Evolutionary conservation across 768 basidiomycete species (phyloP).

Genomic region (Psilocybe cubensis): DNA sequence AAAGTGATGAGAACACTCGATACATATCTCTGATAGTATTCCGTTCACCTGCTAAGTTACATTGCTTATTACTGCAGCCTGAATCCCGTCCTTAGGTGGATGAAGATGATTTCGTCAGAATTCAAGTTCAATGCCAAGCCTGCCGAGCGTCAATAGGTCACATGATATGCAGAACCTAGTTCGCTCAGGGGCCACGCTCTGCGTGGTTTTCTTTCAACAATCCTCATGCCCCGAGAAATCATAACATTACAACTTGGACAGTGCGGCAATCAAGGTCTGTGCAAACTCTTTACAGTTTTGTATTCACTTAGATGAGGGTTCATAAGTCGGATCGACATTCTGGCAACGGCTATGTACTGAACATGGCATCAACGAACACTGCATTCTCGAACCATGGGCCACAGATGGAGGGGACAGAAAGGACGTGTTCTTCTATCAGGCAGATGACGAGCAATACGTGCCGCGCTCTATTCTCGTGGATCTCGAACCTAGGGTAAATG

Average conservation of each 20-base stretch:
- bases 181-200: too few relatives aligned
- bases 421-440: slow-evolving; percentile 99
- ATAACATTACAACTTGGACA: slow-evolving; percentile 62
- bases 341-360: slow-evolving; percentile 99
- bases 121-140: too few relatives aligned
- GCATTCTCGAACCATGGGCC: slow-evolving; percentile 96
- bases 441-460: slow-evolving; percentile 99
- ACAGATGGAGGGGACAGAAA: slow-evolving; percentile 95
- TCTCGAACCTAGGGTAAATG: slow-evolving; percentile 89
- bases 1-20: too few relatives aligned
- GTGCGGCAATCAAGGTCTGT: slow-evolving; percentile 89
- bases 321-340: slow-evolving; percentile 91
- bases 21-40: too few relatives aligned
- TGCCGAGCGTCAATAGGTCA: too few relatives aligned
- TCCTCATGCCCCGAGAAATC: slow-evolving; percentile 17
- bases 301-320: neutral
- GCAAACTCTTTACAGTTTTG: slow-evolving; percentile 13
- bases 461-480: slow-evolving; percentile 96
- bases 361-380: slow-evolving; percentile 95
- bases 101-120: too few relatives aligned
- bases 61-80: too few relatives aligned
- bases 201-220: too few relatives aligned
- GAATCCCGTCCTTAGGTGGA: too few relatives aligned
- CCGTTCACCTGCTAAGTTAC: too few relatives aligned
- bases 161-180: too few relatives aligned